A percentile compares a stretch with the other conserved stretches of the same genome.
Conservation (phyloP, 805 yeast species). For the Candida insectalens region DNA sequence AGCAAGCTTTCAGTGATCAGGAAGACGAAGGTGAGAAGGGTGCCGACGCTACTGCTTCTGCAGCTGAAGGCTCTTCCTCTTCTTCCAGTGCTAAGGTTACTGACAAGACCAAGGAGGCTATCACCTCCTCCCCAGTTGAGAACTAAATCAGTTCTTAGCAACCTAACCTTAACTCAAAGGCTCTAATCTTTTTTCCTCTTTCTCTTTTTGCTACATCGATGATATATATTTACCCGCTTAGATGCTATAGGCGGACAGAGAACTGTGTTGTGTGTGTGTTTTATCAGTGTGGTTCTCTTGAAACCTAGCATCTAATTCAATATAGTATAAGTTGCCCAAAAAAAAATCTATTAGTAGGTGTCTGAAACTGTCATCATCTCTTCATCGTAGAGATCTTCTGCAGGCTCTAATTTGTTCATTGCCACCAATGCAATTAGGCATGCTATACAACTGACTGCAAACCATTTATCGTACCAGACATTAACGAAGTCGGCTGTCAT, state of each 20-base stretch:
- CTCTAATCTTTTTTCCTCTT: too few relatives aligned
- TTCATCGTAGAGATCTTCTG: constrained; percentile 19
- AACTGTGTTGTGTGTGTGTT: too few relatives aligned
- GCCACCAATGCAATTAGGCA: constrained; percentile 22
- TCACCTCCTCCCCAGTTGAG: too few relatives aligned
- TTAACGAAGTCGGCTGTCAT: constrained; percentile 32
- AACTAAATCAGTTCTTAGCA: too few relatives aligned
- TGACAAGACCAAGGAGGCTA: neutral
- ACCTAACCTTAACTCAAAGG: too few relatives aligned
- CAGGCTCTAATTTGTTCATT: constrained; percentile 16
- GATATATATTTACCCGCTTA: too few relatives aligned
- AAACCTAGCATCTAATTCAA: too few relatives aligned
- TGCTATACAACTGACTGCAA: constrained; percentile 31
- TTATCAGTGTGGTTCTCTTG: too few relatives aligned
- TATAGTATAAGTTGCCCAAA: neutral
- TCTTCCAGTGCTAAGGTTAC: constrained; percentile 3
- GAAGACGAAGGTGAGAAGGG: constrained; percentile 9
- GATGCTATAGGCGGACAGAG: too few relatives aligned
- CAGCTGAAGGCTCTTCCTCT: constrained; percentile 7
- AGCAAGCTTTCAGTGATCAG: constrained; percentile 20
- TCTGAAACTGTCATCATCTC: constrained; percentile 10
- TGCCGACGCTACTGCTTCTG: constrained; percentile 2
- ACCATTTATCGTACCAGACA: constrained; percentile 42
- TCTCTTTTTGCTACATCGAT: too few relatives aligned
- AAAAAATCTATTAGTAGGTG: neutral